A percentile compares a stretch with the other conserved stretches of the same genome.
phyloP scores from a whole-genome alignment of 1,139 yeast species.

The Kodamaea sp. region DNA sequence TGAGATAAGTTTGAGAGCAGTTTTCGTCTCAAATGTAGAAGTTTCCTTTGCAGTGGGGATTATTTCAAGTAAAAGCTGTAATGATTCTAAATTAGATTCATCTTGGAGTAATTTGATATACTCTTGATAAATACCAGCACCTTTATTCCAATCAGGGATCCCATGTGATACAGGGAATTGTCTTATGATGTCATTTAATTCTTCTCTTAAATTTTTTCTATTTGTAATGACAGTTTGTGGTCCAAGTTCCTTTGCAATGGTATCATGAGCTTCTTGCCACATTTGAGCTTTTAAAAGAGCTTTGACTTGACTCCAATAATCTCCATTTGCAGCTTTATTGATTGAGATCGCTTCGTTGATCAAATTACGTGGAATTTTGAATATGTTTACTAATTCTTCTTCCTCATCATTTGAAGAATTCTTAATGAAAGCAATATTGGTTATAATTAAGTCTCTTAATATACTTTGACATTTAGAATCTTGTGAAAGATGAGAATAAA shows the following conservation, averaged over 20 bases:
- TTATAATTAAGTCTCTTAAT: conserved; percentile 45
- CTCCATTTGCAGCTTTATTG: conserved; percentile 35
- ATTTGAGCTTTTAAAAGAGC: conserved; percentile 60
- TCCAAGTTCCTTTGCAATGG: conserved; percentile 57
- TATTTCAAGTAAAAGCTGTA: conserved; percentile 38
- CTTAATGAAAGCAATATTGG: conserved; percentile 43
- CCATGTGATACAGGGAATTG: conserved; percentile 45
- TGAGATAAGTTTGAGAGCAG: conserved; percentile 52
- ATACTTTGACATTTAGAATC: conserved; percentile 38
- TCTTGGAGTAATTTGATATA: conserved; percentile 34
- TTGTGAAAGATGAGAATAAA: conserved; percentile 49
- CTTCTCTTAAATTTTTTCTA: conserved; percentile 27
- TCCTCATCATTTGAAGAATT: conserved; percentile 25
- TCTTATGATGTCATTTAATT: conserved; percentile 30
- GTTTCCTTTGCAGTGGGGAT: conserved; percentile 37
- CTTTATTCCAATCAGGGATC: conserved; percentile 55
- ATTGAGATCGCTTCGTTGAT: conserved; percentile 54
- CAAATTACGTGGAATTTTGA: conserved; percentile 45
- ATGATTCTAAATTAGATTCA: conserved; percentile 11
- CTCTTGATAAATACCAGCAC: conserved; percentile 54
- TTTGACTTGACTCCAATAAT: conserved; percentile 57
- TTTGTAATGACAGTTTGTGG: conserved; percentile 59
- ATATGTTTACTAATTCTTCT: conserved; percentile 27
- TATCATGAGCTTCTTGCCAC: conserved; percentile 62
- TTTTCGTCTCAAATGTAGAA: conserved; percentile 31